Percentiles rank a stretch among this genome's conserved stretches.
Conservation (phyloP, 1,284 basidiomycete species). For the Austropuccinia psidii region DNA sequence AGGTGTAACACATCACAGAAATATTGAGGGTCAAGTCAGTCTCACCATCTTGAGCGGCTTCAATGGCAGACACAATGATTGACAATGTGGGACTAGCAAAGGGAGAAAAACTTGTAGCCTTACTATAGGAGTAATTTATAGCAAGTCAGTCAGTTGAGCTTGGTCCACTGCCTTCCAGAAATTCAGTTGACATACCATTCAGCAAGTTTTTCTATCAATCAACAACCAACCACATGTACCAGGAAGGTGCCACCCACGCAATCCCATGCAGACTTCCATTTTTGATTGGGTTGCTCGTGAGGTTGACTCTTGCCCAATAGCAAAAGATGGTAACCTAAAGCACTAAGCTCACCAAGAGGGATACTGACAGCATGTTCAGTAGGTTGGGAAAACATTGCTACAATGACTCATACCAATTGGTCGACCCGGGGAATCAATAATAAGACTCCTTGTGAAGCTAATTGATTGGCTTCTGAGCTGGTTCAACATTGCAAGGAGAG, state of each 20-base stretch:
- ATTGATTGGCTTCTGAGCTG: not conserved
- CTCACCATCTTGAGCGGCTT: not conserved
- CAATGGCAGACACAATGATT: not conserved
- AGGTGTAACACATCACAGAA: constrained; percentile 8
- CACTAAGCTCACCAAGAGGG: constrained; percentile 15
- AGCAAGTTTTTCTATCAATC: constrained; percentile 1
- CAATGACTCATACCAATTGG: not conserved
- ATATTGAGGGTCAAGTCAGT: not conserved
- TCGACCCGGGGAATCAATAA: not conserved
- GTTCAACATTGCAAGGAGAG: not conserved
- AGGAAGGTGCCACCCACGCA: not conserved
- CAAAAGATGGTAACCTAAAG: not conserved
- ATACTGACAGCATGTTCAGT: not conserved
- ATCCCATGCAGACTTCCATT: constrained; percentile 21
- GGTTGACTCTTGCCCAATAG: not conserved
- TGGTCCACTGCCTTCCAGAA: no score
- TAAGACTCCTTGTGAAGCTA: not conserved
- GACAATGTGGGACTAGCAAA: not conserved
- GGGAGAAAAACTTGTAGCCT: not conserved
- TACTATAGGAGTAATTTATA: not conserved
- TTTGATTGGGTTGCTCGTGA: not conserved
- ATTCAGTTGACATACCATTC: not conserved
- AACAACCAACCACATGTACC: not conserved
- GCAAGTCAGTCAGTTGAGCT: not conserved
- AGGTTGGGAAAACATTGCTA: constrained; percentile 5